A percentile compares a stretch with the other conserved stretches of the same genome.
Conservation (phyloP, 2,329 filamentous ascomycete genomes). For the Cercospora beticola region DNA sequence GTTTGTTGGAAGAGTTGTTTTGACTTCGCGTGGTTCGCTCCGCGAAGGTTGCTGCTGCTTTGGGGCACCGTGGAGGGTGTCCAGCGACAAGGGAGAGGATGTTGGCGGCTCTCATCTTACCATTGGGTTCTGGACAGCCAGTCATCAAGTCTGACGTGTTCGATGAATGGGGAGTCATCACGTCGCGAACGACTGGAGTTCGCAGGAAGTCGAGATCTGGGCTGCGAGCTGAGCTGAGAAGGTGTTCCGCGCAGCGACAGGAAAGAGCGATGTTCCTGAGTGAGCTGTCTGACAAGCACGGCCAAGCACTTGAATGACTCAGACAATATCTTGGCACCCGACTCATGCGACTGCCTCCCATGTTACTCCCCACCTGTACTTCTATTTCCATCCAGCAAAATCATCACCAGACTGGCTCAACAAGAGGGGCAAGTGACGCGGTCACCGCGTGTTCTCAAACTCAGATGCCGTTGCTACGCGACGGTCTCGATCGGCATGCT, state of each 20-base stretch:
- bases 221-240: background rate
- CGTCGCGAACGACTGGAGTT: background rate
- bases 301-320: background rate
- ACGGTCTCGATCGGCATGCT: background rate
- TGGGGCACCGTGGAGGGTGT: background rate
- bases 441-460: background rate
- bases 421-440: background rate
- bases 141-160: background rate
- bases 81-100: background rate
- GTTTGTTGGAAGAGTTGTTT: background rate
- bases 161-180: background rate
- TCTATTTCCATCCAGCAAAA: background rate
- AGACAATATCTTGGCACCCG: background rate
- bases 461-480: background rate
- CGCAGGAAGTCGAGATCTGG: background rate
- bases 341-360: background rate
- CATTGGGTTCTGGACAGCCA: background rate
- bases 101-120: background rate
- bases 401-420: background rate
- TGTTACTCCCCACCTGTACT: background rate
- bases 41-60: background rate
- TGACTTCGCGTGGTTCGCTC: background rate
- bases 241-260: background rate
- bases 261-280: background rate
- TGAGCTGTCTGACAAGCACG: background rate